Conservation (phyloP, 495 filamentous ascomycete species). For the Evernia prunastri region DNA sequence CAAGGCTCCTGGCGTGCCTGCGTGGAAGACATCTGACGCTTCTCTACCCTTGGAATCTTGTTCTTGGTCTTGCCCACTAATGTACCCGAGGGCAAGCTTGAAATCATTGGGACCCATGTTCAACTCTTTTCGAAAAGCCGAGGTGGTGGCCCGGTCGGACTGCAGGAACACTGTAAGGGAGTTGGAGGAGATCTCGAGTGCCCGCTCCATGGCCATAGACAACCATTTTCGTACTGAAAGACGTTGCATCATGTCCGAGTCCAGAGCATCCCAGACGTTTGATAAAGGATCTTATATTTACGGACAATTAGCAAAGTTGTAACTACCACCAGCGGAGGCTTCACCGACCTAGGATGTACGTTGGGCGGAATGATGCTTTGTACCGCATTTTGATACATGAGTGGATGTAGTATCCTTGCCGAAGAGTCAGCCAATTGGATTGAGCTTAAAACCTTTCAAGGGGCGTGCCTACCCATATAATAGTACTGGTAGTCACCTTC, state of each 20-base stretch:
- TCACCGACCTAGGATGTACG: slow-evolving; percentile 62
- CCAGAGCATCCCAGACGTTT: slow-evolving; percentile 66
- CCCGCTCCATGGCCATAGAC: slow-evolving; percentile 51
- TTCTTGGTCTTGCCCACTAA: slow-evolving; percentile 16
- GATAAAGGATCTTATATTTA: slow-evolving; percentile 58
- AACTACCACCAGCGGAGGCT: background rate
- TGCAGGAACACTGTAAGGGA: background rate
- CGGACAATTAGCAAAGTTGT: slow-evolving; percentile 8
- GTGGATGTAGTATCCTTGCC: slow-evolving; percentile 62
- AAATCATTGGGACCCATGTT: slow-evolving; percentile 16
- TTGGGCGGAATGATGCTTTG: slow-evolving; percentile 80
- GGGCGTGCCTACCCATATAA: slow-evolving; percentile 62
- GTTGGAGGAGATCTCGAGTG: slow-evolving; percentile 13
- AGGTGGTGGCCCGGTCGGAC: slow-evolving; percentile 3
- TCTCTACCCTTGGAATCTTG: slow-evolving; percentile 35
- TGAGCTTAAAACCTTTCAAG: slow-evolving; percentile 15
- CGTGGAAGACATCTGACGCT: slow-evolving; percentile 49
- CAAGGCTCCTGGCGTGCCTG: slow-evolving; percentile 73
- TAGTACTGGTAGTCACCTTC: slow-evolving; percentile 70
- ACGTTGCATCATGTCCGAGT: slow-evolving; percentile 55
- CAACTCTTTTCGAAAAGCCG: slow-evolving; percentile 10
- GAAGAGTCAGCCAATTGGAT: slow-evolving; percentile 3
- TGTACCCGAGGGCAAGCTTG: slow-evolving; percentile 18
- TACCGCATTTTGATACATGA: slow-evolving; percentile 76
- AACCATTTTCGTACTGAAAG: slow-evolving; percentile 65